These are phyloP conservation scores for Coemansia guatemalensis DNA, from an alignment of 192 early-diverging fungal species.

Conservation along the genomic window DNA sequence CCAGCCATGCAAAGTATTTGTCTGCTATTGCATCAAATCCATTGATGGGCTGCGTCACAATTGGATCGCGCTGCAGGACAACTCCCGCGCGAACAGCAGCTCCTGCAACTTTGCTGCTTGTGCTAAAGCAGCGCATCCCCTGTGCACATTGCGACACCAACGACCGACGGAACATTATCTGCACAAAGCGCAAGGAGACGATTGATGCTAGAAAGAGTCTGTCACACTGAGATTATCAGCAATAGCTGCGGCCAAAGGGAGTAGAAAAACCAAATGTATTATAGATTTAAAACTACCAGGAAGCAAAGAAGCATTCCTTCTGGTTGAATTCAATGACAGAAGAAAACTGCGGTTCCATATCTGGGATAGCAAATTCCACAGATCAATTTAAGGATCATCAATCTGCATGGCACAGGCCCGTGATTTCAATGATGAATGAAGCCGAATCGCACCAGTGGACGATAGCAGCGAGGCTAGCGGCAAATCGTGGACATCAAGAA, in stretches of 20 bases:
- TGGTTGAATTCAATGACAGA: no score
- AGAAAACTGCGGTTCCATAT: no score
- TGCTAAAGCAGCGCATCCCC: constrained; percentile 30
- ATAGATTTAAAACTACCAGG: background rate
- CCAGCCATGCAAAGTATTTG: constrained; percentile 47
- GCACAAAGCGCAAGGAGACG: no score
- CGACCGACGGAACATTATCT: constrained; percentile 13
- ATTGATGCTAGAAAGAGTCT: no score
- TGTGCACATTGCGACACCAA: background rate
- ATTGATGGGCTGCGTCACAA: constrained; percentile 28
- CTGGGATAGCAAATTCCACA: no score
- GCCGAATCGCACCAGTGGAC: background rate
- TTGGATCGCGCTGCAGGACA: constrained; percentile 51
- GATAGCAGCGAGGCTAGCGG: constrained; percentile 1
- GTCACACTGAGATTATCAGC: background rate
- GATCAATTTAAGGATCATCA: no score
- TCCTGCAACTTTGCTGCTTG: background rate
- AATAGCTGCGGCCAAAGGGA: background rate
- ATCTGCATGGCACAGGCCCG: no score
- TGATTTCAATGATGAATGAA: background rate
- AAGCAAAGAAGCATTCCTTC: no score
- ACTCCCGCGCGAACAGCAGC: constrained; percentile 29
- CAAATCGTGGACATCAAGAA: constrained; percentile 7
- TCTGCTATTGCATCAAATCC: constrained; percentile 40
- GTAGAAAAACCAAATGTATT: background rate